phyloP scores from a whole-genome alignment of 345 rosid genomes.

The Eucalyptus pauciflora region DNA sequence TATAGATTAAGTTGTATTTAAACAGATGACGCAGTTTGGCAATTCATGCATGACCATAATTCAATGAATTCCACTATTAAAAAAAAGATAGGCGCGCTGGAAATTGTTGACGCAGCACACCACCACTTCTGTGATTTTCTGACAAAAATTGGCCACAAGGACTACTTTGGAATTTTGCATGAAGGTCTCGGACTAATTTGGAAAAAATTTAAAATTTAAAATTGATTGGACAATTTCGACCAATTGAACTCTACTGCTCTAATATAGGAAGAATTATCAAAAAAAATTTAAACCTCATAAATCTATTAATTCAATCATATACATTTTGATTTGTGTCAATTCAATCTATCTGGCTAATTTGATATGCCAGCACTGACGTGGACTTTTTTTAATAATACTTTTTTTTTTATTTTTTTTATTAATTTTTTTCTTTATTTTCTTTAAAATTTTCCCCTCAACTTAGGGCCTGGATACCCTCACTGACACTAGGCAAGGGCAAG shows the following conservation, averaged over 20 bases:
- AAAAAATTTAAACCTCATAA: too few species aligned
- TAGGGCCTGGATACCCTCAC: too few species aligned
- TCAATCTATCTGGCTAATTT: rapidly evolving
- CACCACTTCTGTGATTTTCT: too few species aligned
- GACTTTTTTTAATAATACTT: too few species aligned
- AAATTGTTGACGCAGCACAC: too few species aligned
- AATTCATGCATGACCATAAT: not conserved
- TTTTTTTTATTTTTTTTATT: too few species aligned
- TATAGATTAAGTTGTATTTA: not conserved
- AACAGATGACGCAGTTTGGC: not conserved
- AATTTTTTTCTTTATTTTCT: too few species aligned
- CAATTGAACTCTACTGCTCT: not conserved
- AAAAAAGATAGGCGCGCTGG: not conserved
- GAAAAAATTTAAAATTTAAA: rapidly evolving
- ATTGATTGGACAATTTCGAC: not conserved
- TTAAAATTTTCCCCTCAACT: too few species aligned
- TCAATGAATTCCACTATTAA: not conserved
- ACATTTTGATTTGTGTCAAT: too few species aligned
- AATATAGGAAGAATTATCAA: not conserved
- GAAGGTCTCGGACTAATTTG: not conserved
- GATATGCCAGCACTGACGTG: rapidly evolving
- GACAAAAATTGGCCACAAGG: not conserved
- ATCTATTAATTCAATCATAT: too few species aligned
- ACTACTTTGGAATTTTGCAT: not conserved
- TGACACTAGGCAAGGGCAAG: too few species aligned